Percentiles rank a stretch among this genome's conserved stretches.
Evolutionary conservation across 2,329 filamentous ascomycete species (phyloP).

Genomic region (Coniochaeta prunicola): DNA sequence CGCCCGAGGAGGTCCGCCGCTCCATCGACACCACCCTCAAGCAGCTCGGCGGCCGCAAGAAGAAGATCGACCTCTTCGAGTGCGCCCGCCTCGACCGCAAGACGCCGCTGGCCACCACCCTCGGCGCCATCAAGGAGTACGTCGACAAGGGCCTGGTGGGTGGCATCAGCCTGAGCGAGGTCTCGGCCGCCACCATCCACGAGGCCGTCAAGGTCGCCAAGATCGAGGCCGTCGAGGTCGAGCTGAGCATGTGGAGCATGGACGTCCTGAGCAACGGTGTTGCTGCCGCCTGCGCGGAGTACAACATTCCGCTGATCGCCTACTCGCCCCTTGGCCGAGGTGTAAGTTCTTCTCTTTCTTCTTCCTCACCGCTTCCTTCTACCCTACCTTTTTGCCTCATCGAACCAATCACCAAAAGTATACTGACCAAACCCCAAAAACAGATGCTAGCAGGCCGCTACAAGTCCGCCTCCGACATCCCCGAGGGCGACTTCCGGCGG

Average conservation of each 20-base stretch:
- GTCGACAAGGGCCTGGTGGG: conserved; percentile 44
- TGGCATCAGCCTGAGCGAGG: conserved; percentile 45
- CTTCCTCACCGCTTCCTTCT: conserved; percentile 5
- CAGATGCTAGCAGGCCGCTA: conserved; percentile 48
- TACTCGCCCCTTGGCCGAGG: conserved; percentile 37
- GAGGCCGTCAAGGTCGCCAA: conserved; percentile 35
- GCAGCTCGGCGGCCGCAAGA: conserved; percentile 44
- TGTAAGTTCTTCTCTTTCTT: conserved; percentile 19
- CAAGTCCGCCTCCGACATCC: conserved; percentile 46
- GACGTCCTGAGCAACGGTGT: conserved; percentile 29
- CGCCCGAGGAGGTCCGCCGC: conserved; percentile 43
- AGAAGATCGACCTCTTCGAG: conserved; percentile 54
- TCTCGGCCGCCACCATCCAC: conserved; percentile 38
- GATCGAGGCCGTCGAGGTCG: conserved; percentile 44
- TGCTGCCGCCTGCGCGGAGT: conserved; percentile 45
- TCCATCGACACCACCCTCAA: conserved; percentile 51
- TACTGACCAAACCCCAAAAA: conserved; percentile 24
- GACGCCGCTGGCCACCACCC: conserved; percentile 33
- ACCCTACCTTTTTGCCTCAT: not conserved
- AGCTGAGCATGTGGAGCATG: conserved; percentile 31
- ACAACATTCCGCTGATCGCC: conserved; percentile 62
- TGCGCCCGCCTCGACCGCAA: conserved; percentile 46
- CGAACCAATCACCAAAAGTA: no score
- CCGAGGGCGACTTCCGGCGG: conserved; percentile 38
- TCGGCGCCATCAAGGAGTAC: conserved; percentile 38